Conservation (phyloP, 768 basidiomycete genomes). For the Naganishia randhawae region DNA sequence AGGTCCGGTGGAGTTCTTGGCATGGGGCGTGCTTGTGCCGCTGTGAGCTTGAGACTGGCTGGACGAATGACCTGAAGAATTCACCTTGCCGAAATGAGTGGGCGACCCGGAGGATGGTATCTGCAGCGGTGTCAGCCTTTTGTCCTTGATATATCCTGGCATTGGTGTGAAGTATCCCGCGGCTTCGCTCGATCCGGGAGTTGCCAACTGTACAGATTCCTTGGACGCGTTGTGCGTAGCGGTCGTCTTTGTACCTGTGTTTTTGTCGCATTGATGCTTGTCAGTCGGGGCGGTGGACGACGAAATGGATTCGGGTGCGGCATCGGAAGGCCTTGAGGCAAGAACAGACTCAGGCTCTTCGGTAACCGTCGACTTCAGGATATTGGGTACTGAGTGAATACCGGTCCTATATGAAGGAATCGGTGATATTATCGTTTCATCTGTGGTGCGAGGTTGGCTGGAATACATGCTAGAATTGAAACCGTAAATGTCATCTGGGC, state of each 20-base stretch:
- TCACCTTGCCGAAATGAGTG: background rate
- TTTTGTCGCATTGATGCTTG: background rate
- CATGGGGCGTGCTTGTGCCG: background rate
- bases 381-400: background rate
- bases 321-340: background rate
- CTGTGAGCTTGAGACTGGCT: background rate
- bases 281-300: background rate
- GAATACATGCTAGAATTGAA: background rate
- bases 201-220: background rate
- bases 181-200: background rate
- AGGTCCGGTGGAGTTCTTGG: constrained; percentile 57
- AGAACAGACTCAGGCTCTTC: background rate
- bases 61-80: too few species aligned
- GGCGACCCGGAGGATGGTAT: constrained; percentile 7
- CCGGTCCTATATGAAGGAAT: constrained; percentile 1
- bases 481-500: background rate
- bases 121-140: constrained; percentile 12
- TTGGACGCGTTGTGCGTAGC: background rate
- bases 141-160: constrained; percentile 1
- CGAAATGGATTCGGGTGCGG: background rate
- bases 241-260: background rate
- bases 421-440: background rate
- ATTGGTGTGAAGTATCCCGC: background rate
- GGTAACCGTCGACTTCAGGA: background rate
- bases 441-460: background rate